Conservation (phyloP, 1,284 basidiomycete genomes). For the Rugosomyces carneus region DNA sequence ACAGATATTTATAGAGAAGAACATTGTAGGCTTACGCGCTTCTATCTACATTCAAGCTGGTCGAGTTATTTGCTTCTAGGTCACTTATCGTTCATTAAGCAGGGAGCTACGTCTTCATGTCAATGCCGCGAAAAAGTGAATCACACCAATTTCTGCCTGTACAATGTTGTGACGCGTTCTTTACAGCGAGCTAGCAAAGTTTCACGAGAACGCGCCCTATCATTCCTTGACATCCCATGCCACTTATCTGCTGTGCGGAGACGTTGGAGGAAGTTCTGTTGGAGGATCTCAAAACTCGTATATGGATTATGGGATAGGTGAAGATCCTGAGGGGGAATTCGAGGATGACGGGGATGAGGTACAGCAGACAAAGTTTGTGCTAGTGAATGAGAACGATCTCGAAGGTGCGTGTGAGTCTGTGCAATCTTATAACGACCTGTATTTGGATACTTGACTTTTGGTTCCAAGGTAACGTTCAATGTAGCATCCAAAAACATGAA, state of each 20-base stretch:
- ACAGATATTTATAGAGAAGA: constrained; percentile 33
- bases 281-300: constrained; percentile 15
- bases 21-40: constrained; percentile 40
- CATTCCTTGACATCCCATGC: constrained; percentile 42
- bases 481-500: not conserved
- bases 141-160: constrained; percentile 14
- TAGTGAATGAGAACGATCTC: constrained; percentile 55
- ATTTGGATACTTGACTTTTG: constrained; percentile 95
- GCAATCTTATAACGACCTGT: constrained; percentile 28
- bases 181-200: constrained; percentile 55
- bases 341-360: constrained; percentile 36
- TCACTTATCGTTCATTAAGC: constrained; percentile 70
- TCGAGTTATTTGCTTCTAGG: constrained; percentile 33
- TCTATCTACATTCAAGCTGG: not conserved
- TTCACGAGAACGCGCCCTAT: constrained; percentile 38
- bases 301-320: constrained; percentile 18
- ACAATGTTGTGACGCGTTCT: not conserved
- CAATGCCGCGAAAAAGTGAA: constrained; percentile 65
- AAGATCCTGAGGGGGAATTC: constrained; percentile 32
- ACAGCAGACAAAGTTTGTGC: constrained; percentile 35
- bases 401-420: constrained; percentile 40
- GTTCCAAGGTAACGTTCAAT: constrained; percentile 52
- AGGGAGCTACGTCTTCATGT: constrained; percentile 63
- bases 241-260: constrained; percentile 65
- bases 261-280: constrained; percentile 20